Percentiles rank a stretch among this genome's conserved stretches.
Evolutionary conservation across 2,329 filamentous ascomycete species (phyloP).

Genomic region (Ophiocordyceps sinensis): DNA sequence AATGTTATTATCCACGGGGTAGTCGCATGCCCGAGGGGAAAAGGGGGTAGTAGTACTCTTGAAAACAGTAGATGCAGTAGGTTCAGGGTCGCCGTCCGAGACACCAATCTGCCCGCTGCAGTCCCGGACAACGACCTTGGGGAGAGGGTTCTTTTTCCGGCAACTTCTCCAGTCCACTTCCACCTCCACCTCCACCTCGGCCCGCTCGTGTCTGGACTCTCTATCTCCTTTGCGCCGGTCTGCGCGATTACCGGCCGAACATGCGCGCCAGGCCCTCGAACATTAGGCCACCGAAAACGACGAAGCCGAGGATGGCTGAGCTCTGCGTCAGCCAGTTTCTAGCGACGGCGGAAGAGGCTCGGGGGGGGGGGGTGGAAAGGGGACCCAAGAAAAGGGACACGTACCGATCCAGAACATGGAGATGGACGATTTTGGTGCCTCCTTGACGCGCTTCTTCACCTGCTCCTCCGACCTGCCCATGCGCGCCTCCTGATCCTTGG

Average conservation of each 20-base stretch:
- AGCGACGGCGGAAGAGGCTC: background rate
- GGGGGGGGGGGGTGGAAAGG: background rate
- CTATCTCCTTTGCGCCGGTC: background rate
- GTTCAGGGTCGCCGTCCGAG: background rate
- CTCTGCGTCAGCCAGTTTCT: background rate
- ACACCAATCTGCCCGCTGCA: background rate
- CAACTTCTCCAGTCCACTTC: background rate
- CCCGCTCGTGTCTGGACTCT: background rate
- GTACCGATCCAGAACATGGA: conserved; percentile 50
- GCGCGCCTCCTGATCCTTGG: conserved; percentile 54
- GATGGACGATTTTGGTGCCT: conserved; percentile 43
- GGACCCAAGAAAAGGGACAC: conserved; percentile 8
- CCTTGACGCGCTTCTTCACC: conserved; percentile 45
- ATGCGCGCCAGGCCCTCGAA: conserved; percentile 43
- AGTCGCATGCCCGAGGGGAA: too few relatives aligned
- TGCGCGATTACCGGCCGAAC: conserved; percentile 19
- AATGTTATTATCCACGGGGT: too few relatives aligned
- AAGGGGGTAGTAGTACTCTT: background rate
- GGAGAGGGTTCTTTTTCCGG: background rate
- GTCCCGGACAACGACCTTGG: background rate
- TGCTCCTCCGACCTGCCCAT: conserved; percentile 59
- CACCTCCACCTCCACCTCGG: background rate
- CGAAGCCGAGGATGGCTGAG: conserved; percentile 40
- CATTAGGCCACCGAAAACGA: conserved; percentile 45
- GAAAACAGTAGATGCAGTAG: background rate